phyloP scores from a whole-genome alignment of 345 rosid species.

The Acer campestre region DNA sequence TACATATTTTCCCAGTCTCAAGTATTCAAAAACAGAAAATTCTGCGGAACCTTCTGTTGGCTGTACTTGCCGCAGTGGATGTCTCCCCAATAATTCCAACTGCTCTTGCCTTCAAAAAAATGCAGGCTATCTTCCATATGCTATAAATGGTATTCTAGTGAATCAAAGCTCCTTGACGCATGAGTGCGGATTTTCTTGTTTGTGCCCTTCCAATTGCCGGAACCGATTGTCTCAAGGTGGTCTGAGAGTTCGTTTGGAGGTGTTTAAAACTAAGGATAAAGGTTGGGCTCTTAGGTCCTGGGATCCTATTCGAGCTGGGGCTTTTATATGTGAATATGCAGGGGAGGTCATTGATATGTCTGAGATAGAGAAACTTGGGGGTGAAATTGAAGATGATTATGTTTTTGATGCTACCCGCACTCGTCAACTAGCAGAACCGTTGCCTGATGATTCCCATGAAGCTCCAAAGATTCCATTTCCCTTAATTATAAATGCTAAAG shows the following conservation, averaged over 20 bases:
- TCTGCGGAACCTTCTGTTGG: slow-evolving; percentile 40
- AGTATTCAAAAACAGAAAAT: slow-evolving; percentile 45
- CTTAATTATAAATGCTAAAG: slow-evolving; percentile 65
- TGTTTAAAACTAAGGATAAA: slow-evolving; percentile 65
- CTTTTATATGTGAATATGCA: slow-evolving; percentile 82
- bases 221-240: slow-evolving; percentile 72
- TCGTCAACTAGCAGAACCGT: neutral
- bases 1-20: slow-evolving; percentile 52
- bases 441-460: slow-evolving; percentile 21
- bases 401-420: slow-evolving; percentile 55
- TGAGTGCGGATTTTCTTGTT: slow-evolving; percentile 81
- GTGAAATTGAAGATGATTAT: slow-evolving; percentile 49
- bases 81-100: slow-evolving; percentile 60
- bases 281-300: slow-evolving; percentile 91
- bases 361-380: slow-evolving; percentile 19
- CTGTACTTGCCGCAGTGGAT: slow-evolving; percentile 56
- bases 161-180: slow-evolving; percentile 59
- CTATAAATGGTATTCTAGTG: slow-evolving; percentile 56
- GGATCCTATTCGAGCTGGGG: slow-evolving; percentile 88
- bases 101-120: slow-evolving; percentile 77
- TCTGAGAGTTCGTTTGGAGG: slow-evolving; percentile 39
- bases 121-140: slow-evolving; percentile 66
- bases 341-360: slow-evolving; percentile 70
- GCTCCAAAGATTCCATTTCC: slow-evolving; percentile 51
- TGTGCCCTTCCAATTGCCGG: slow-evolving; percentile 64